Conservation (phyloP, 768 basidiomycete genomes). For the Chalciporus sphaerocephalus region DNA sequence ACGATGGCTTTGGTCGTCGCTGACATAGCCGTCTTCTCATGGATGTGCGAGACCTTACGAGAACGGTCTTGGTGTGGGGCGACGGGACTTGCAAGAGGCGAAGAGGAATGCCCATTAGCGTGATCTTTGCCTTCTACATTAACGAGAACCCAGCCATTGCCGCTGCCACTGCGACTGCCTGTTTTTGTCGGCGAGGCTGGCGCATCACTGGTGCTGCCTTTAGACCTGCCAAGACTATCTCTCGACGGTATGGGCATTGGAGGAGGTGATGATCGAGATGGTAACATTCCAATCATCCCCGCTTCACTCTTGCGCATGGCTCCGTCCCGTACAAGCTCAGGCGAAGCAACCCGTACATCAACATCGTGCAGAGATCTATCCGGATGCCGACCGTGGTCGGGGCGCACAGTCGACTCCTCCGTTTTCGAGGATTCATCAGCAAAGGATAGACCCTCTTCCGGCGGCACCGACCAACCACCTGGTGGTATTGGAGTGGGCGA, state of each 20-base stretch:
- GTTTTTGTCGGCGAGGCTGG: conserved; percentile 34
- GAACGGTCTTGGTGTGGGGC: conserved; percentile 29
- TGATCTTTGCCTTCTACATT: conserved; percentile 50
- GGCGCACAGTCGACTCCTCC: conserved; percentile 25
- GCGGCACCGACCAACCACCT: conserved; percentile 52
- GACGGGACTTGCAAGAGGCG: conserved; percentile 24
- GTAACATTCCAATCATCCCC: conserved; percentile 51
- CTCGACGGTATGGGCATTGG: conserved; percentile 26
- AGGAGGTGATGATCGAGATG: conserved; percentile 27
- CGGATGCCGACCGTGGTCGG: conserved; percentile 25
- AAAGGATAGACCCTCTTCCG: conserved; percentile 47
- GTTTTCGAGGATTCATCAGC: conserved; percentile 22
- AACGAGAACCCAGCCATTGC: conserved; percentile 63
- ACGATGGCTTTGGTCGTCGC: conserved; percentile 60
- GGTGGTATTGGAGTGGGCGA: conserved; percentile 41
- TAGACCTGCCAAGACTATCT: conserved; percentile 24
- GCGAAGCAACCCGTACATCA: conserved; percentile 47
- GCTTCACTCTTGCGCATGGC: conserved; percentile 58
- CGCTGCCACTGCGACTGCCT: conserved; percentile 34
- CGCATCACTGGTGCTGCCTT: conserved; percentile 17
- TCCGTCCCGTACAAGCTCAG: conserved; percentile 45
- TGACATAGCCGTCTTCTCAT: conserved; percentile 35
- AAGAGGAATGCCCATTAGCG: conserved; percentile 19
- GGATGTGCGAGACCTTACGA: conserved; percentile 24
- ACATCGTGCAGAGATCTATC: conserved; percentile 46